Base-by-base conservation (phyloP, 2,329 filamentous ascomycete species). In the Neocucurbitaria cava region DNA sequence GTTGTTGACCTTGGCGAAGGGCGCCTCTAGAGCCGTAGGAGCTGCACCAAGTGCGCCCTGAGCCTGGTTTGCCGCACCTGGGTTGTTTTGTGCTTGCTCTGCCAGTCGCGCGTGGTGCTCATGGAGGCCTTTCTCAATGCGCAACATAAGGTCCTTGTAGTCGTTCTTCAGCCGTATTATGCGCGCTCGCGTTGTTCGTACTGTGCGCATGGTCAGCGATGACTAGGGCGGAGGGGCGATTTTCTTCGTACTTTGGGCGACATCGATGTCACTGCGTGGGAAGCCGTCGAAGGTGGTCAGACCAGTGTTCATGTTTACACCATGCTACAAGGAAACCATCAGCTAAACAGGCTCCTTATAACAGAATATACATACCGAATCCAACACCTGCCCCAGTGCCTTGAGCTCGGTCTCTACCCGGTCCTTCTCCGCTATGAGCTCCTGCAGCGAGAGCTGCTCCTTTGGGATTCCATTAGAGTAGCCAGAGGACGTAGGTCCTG, bases 91-190 rank as follows among this genome's bases (percentile, higher is more conserved):
- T 28, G 66, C 64, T 43, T 80, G 78, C 57, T 86, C 82, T 39
- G 68, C 65, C 9, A 90, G 74, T 57, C 79, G 86, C n/a, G 92
- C 92, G 74, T 98, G 96, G 72, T 95, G 90, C 62, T 90, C 88
- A 72, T 98, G 92, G n/a, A 99, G 83, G 42, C 88, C 87, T 69
- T 88, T 88, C 76, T 98, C 95, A 64, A 98, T 89, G 54, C 84
- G 81, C 53, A 79, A 78, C 92, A 98, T 97, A 39, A 97, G 79
- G 35, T 88, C 87, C 73, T 96, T 97, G 79, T 96, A 94, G 76
- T 99, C 95, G 72, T 97, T 98, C 61, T 90, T 88, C 35, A 98
- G 83, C 64, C 88, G 83, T 64, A 98, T 95, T 64, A 99, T 96
- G 56, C 91, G 88, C 24, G 93, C 86, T 76, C 95, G 85, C 33